Base-by-base conservation (phyloP, 2,329 filamentous ascomycete species). In the Zopfia rhizophila region DNA sequence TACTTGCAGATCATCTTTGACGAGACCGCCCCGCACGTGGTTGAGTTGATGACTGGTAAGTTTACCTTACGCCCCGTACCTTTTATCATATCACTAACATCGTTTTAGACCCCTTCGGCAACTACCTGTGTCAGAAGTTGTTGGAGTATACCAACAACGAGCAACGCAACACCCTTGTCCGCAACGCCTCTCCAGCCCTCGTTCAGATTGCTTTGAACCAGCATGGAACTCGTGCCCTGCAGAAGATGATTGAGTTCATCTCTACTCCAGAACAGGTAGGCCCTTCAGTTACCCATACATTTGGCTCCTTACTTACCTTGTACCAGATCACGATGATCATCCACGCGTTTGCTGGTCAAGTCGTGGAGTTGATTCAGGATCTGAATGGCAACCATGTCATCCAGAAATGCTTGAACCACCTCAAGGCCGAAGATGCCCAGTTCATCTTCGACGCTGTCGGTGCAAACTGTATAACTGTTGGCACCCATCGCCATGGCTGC, bases 171-270 rank as follows among this genome's bases (percentile, higher is more conserved):
- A 85, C 87, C 30, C 83, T 99, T 53, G 95, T 99, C 61, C 86
- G 92, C 72, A 96, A 96, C 61, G 91, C 94, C 28, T 85, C 91
- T 13, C 82, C 86, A 40, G 87, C 93, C 54, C 90, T 99, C 80
- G 91, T 96, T 17, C 87, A 87, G 61, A 97, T 99, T 66, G 94
- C 94, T 18, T 79, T 97, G 49, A 97, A 99, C 75, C 93, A 97
- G 76, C 94, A 99, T 70, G 94, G 94, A 59, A 99, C 94, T 48
- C 87, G 94, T 41, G 94, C 94, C 53, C 78, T 99, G 48, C 94
- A 99, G 78, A 99, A 97, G 82, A 99, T 99, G 94, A 99, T 99
- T 58, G 94, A 99, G 75, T 95, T 90, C 70, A 90, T 99, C 65
- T 89, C 87, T 39, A 95, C 90, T 18, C 82, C 86, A 3, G 86